A percentile compares a stretch with the other conserved stretches of the same genome.
These are phyloP conservation scores for Alternaria sp. DNA, from an alignment of 2,329 filamentous ascomycete species.

Conservation along the genomic window DNA sequence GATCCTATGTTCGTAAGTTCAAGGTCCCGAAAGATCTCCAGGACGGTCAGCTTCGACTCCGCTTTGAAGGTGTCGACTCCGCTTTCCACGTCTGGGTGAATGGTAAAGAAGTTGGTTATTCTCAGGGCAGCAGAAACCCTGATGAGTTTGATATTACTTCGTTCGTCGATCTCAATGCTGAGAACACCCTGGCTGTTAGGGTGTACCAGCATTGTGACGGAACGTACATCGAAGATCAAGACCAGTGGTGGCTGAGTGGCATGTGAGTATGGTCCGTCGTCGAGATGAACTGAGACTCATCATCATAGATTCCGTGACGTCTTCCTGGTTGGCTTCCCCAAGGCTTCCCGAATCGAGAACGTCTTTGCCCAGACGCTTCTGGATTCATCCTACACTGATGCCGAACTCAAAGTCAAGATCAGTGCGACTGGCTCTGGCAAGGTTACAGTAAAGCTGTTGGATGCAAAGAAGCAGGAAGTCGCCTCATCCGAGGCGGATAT, in stretches of 20 bases:
- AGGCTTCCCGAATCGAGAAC: conserved; percentile 60
- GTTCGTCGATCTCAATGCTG: conserved; percentile 52
- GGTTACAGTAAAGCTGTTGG: conserved; percentile 54
- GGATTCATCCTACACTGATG: conserved; percentile 59
- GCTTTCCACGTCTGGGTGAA: conserved; percentile 75
- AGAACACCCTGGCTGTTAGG: conserved; percentile 66
- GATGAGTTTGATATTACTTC: conserved; percentile 72
- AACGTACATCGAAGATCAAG: conserved; percentile 72
- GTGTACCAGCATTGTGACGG: conserved; percentile 76
- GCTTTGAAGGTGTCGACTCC: conserved; percentile 76
- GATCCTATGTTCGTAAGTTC: conserved; percentile 66
- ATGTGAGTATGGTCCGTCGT: conserved; percentile 30
- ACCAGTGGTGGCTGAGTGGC: conserved; percentile 72
- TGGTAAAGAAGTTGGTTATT: conserved; percentile 68
- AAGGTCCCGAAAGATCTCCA: conserved; percentile 58
- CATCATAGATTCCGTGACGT: conserved; percentile 70
- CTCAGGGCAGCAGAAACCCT: conserved; percentile 71
- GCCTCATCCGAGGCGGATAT: conserved; percentile 18
- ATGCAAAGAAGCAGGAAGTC: conserved; percentile 45
- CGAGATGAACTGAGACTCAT: not conserved
- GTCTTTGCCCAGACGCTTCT: conserved; percentile 63
- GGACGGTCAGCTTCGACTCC: conserved; percentile 64
- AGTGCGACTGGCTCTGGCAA: conserved; percentile 48
- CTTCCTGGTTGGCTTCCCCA: conserved; percentile 64
- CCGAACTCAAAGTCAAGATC: conserved; percentile 58